These are phyloP conservation scores for Mycothermus thermophilus DNA, from an alignment of 495 filamentous ascomycete species.

Conservation along the genomic window DNA sequence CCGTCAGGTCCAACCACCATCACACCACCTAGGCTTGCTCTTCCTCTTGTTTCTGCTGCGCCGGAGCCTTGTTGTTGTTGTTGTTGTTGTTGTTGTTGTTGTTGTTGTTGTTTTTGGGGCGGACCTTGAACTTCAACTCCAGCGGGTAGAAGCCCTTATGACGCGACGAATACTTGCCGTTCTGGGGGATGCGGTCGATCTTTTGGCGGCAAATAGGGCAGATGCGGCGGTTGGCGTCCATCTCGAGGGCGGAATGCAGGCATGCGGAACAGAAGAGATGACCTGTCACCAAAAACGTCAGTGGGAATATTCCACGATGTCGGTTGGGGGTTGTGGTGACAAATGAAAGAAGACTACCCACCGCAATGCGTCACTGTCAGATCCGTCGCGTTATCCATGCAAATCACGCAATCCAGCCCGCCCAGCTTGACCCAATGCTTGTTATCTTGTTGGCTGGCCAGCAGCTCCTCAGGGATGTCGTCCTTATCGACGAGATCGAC, in stretches of 20 bases:
- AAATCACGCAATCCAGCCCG: constrained; percentile 63
- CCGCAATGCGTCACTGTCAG: constrained; percentile 73
- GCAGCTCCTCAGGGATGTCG: constrained; percentile 37
- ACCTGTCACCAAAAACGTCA: constrained; percentile 30
- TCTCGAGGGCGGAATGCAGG: constrained; percentile 58
- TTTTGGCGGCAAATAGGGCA: constrained; percentile 44
- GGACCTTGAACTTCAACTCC: constrained; percentile 46
- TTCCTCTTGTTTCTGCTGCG: too few relatives aligned
- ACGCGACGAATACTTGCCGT: constrained; percentile 20
- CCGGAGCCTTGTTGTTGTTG: too few relatives aligned
- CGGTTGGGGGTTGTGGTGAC: not conserved
- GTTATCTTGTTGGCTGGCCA: constrained; percentile 32
- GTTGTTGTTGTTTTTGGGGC: not conserved
- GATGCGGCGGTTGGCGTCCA: constrained; percentile 33
- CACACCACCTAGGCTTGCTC: too few relatives aligned
- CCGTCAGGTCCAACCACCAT: too few relatives aligned
- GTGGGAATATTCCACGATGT: not conserved
- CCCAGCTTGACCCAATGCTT: constrained; percentile 42
- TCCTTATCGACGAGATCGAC: constrained; percentile 50
- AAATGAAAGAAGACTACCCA: constrained; percentile 30
- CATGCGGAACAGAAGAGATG: constrained; percentile 80
- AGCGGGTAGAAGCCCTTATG: constrained; percentile 40
- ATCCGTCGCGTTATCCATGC: constrained; percentile 63
- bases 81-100: constrained; percentile 1
- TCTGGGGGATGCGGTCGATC: constrained; percentile 37